These are phyloP conservation scores for Helicostylum pulchrum DNA, from an alignment of 192 early-diverging fungal genomes.

Conservation along the genomic window DNA sequence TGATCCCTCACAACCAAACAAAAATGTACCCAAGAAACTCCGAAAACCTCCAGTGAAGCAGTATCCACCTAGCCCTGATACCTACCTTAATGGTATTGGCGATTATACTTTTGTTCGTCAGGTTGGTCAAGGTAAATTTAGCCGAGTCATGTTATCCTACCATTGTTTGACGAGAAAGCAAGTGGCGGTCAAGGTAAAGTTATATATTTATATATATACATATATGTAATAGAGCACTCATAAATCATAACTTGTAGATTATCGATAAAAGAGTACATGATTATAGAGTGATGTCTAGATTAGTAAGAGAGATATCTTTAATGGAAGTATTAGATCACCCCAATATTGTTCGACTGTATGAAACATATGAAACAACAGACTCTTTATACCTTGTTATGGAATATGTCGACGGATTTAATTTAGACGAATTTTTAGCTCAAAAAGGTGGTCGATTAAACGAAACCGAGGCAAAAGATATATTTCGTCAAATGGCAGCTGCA, in stretches of 20 bases:
- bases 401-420: slow-evolving; percentile 77
- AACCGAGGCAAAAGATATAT: slow-evolving; percentile 76
- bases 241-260: slow-evolving; percentile 27
- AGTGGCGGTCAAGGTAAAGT: slow-evolving; percentile 34
- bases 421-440: slow-evolving; percentile 79
- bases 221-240: slow-evolving; percentile 13
- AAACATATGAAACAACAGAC: slow-evolving; percentile 75
- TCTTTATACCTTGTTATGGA: slow-evolving; percentile 86
- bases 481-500: slow-evolving; percentile 77
- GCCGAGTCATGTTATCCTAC: slow-evolving; percentile 70
- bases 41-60: slow-evolving; percentile 4
- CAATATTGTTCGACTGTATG: slow-evolving; percentile 85
- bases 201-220: neutral
- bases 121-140: slow-evolving; percentile 79
- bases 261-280: slow-evolving; percentile 52
- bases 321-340: slow-evolving; percentile 87
- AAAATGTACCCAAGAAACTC: neutral
- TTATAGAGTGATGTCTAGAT: slow-evolving; percentile 49
- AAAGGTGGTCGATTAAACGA: slow-evolving; percentile 72
- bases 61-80: slow-evolving; percentile 37
- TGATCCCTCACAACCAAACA: neutral
- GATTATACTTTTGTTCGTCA: slow-evolving; percentile 77
- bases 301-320: slow-evolving; percentile 74
- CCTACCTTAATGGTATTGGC: slow-evolving; percentile 42
- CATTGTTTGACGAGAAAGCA: slow-evolving; percentile 49